These are phyloP conservation scores for Leishmania martiniquensis DNA, from an alignment of 208 protist genomes.

Conservation along the genomic window DNA sequence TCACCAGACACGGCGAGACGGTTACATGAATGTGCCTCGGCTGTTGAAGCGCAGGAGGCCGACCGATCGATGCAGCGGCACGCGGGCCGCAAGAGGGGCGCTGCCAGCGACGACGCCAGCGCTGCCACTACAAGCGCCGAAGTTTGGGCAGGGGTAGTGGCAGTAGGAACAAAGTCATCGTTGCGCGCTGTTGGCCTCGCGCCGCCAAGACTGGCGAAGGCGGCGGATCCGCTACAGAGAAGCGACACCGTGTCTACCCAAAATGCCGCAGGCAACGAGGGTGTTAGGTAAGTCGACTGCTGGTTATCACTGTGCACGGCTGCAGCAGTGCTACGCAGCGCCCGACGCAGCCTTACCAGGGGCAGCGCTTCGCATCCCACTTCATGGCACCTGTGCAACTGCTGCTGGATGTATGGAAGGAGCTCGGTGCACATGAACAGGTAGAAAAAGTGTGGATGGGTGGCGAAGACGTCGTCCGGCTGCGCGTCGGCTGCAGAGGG, in stretches of 20 bases:
- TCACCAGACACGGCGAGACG: background rate
- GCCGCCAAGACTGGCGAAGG: background rate
- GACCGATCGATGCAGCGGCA: constrained; percentile 19
- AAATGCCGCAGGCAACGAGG: background rate
- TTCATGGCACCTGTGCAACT: background rate
- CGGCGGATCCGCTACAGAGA: background rate
- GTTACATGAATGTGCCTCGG: background rate
- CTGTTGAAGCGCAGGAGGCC: background rate
- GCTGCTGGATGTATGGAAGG: constrained; percentile 6
- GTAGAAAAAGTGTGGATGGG: constrained; percentile 20
- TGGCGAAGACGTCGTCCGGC: constrained; percentile 10
- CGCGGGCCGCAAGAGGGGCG: constrained; percentile 6
- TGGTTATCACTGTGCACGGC: background rate
- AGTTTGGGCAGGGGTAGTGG: constrained; percentile 13
- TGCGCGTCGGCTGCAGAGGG: background rate
- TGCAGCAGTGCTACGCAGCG: constrained; percentile 1
- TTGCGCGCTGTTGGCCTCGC: background rate
- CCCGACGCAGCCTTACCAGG: constrained; percentile 7
- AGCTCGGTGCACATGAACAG: constrained; percentile 11
- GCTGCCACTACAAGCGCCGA: constrained; percentile 15
- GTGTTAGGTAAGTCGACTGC: background rate
- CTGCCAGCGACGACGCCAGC: background rate
- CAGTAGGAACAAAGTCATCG: background rate
- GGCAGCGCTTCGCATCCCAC: background rate
- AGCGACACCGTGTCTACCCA: background rate